Evolutionary conservation across 2,329 filamentous ascomycete genomes (phyloP), one percentile per base, ranked within the genome.

Genomic region (Parascedosporium putredinis): DNA sequence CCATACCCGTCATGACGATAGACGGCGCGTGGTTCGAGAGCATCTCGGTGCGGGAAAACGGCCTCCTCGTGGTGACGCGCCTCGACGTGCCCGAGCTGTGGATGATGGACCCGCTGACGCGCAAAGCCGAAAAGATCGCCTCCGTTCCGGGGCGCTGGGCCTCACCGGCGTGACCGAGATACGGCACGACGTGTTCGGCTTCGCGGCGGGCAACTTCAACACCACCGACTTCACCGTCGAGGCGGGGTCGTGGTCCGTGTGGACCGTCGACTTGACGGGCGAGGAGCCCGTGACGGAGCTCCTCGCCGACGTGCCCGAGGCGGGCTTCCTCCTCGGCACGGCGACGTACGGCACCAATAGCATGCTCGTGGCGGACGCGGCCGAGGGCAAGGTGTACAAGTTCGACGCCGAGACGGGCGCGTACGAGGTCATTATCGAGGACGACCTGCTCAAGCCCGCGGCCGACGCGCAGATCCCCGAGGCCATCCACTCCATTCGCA

Each of bases 301-400:
- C n/a, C 47, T 54, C 2, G 55, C 54, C 1, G 25, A 31, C 1
- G 22, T 57, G 3, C 53, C 55, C 0, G 34, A 55, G 3, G 49
- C 53, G 3, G 16, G 36, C 8, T 50, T 56, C 2, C 48, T 59
- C 5, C 60, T 60, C 34, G 58, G 59, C 49, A 53, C 60, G 53
- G 48, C 51, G 3, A 54, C 52, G 0, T 24, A 46, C 1, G n/a
- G 51, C 22, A 45, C 50, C 2, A 46, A 55, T 22, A 52, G 54
- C 20, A 43, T 60, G 5, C 50, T 60, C 31, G 54, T 53, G 33
- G 57, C 52, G 1, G 58, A 58, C 20, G 58, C 57, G 27, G 47
- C 47, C 9, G 45, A 29, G 1, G 58, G 59, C 0, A 50, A 36
- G 4, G 42, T 59, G 20, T 46, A 52, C 31, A 53, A 55, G 18